Evolutionary conservation across 805 yeast species (phyloP).

Genomic region (Kodamaea lidongshanica): DNA sequence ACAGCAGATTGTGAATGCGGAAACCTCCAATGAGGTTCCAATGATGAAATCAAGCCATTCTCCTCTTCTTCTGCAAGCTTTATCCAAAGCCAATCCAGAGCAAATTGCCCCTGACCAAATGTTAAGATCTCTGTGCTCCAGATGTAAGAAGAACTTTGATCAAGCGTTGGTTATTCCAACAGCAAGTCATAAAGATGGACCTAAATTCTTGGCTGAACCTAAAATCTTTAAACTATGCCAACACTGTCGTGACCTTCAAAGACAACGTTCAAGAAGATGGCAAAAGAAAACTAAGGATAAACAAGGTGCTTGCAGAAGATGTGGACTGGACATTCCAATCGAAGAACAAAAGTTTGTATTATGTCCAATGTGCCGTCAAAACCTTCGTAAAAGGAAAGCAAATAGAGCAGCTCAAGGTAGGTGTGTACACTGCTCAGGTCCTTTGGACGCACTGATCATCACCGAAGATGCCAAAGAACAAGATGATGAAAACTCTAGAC

Average conservation of each 20-base stretch:
- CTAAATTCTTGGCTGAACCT: conserved; percentile 30
- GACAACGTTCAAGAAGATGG: conserved; percentile 61
- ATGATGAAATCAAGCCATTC: conserved; percentile 9
- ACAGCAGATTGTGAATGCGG: conserved; percentile 28
- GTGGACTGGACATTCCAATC: conserved; percentile 50
- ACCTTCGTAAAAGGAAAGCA: conserved; percentile 50
- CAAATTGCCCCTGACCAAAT: conserved; percentile 10
- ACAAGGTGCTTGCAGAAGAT: conserved; percentile 58
- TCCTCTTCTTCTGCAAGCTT: conserved; percentile 5
- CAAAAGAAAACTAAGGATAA: conserved; percentile 54
- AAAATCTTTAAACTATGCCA: conserved; percentile 51
- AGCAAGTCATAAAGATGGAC: conserved; percentile 12
- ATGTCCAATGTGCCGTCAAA: conserved; percentile 55
- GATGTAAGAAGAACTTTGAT: conserved; percentile 58
- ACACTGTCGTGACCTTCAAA: conserved; percentile 59
- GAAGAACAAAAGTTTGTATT: conserved; percentile 50
- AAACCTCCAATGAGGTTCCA: conserved; percentile 3
- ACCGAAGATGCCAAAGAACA: conserved; percentile 19
- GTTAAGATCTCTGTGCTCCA: conserved; percentile 35
- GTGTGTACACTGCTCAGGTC: conserved; percentile 66
- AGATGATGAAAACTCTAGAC: conserved; percentile 15
- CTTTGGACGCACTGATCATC: conserved; percentile 37
- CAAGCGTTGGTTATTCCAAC: conserved; percentile 35
- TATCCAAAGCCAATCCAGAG: conserved; percentile 7
- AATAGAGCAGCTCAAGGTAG: conserved; percentile 56